Evolutionary conservation across 495 filamentous ascomycete genomes (phyloP), one percentile per base, ranked within the genome.

Genomic region (Antarctomyces pellizariae): DNA sequence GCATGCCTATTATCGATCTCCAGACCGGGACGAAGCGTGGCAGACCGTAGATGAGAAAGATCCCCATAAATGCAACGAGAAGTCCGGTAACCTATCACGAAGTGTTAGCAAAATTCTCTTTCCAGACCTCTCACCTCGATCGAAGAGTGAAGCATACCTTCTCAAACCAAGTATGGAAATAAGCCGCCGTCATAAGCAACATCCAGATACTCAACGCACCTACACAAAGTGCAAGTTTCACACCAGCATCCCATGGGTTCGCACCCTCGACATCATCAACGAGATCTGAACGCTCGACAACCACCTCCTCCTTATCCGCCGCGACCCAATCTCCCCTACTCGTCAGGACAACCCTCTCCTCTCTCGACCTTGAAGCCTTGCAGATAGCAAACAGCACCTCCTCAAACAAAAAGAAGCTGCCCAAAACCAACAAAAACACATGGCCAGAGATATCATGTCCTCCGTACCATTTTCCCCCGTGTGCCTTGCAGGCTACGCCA

Each of bases 121-220:
- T 0, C 9, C 24, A 36, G 23, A 31, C 13, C 26, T 31, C 18
- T 1, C 19, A 7, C 13, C 4, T 16, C 10, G 18, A 26, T 26
- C 12, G 10, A 28, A 22, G 29, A 22, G 7, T 28, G 10, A 18
- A 26, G 50, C 59, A 33, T 43, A 79, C 77, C 72, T 95, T 95
- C 53, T 97, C 86, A 43, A 83, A 69, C 86, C 84, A 93, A 3
- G 86, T 93, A 46, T 97, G 86, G 33, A 97, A 97, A 54, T 82
- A 93, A 23, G 80, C 74, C 7, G 83, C 79, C 22, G 86, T 97
- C 86, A 97, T 97, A 25, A 93, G 56, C 47, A 93, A 47, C 84
- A 95, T 95, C 75, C 80, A 93, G 62, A 65, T 71, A 33, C 67
- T 71, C 41, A 92, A 37, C 3, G 49, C 66, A 38, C 71, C 42